Conservation (phyloP, 2,329 filamentous ascomycete genomes). For the Trichoderma sp. region DNA sequence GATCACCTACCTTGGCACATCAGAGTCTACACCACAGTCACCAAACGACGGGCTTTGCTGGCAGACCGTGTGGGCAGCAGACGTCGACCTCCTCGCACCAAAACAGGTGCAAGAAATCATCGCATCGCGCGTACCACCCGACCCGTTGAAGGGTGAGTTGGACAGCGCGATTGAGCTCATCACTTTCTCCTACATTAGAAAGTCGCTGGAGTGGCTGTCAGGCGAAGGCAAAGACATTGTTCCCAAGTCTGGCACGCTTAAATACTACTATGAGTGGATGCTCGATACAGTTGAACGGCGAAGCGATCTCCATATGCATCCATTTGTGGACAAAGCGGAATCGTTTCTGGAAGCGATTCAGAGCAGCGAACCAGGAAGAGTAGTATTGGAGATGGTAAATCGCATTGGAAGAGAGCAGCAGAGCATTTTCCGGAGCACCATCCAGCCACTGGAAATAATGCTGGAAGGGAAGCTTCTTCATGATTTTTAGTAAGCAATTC, state of each 20-base stretch:
- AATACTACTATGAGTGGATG: too few relatives aligned
- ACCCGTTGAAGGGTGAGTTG: not conserved
- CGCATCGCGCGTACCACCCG: not conserved
- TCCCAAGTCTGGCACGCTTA: not conserved
- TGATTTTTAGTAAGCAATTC: not conserved
- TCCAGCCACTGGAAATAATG: not conserved
- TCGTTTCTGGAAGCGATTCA: not conserved
- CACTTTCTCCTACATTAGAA: not conserved
- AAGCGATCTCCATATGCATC: not conserved
- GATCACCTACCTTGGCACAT: not conserved
- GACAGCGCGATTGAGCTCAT: not conserved
- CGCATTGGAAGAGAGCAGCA: not conserved
- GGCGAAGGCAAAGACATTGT: not conserved
- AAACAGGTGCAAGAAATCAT: not conserved
- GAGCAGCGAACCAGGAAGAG: not conserved
- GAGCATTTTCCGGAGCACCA: not conserved
- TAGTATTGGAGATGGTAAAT: not conserved
- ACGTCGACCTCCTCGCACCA: not conserved
- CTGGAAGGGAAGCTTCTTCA: not conserved
- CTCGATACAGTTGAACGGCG: not conserved
- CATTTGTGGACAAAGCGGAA: not conserved
- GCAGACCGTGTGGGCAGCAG: not conserved
- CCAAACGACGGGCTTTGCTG: not conserved
- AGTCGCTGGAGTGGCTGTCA: not conserved
- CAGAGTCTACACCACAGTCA: not conserved